Evolutionary conservation across 2,329 filamentous ascomycete genomes (phyloP).

Genomic region (Apiospora aurea): DNA sequence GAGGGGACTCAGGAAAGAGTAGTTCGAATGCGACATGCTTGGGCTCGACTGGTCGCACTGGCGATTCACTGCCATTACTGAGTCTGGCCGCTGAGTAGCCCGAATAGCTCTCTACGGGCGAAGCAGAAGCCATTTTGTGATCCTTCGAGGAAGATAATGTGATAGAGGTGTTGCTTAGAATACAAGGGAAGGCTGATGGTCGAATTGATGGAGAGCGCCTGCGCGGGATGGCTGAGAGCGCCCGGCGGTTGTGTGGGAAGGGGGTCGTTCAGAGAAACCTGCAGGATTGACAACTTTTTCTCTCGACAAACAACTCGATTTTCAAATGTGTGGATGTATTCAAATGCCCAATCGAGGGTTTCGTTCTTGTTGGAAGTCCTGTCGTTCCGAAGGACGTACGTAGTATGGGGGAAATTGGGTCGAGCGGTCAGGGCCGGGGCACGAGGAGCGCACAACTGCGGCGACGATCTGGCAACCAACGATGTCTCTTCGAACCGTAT

Average conservation of each 20-base stretch:
- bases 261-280: slow-evolving; percentile 14
- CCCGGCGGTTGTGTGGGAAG: slow-evolving; percentile 28
- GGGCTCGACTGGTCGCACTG: slow-evolving; percentile 56
- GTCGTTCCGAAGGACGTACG: slow-evolving; percentile 15
- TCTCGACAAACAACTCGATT: background rate
- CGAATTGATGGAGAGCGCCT: slow-evolving; percentile 39
- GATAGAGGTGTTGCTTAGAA: slow-evolving; percentile 35
- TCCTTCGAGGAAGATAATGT: slow-evolving; percentile 36
- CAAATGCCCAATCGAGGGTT: background rate
- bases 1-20: slow-evolving; percentile 70
- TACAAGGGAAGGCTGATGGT: slow-evolving; percentile 30
- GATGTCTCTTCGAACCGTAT: background rate
- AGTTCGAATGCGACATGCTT: slow-evolving; percentile 85
- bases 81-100: slow-evolving; percentile 39
- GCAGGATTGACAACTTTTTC: background rate
- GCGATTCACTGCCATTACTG: slow-evolving; percentile 54
- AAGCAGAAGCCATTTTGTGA: slow-evolving; percentile 55
- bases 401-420: background rate
- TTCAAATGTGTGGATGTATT: background rate
- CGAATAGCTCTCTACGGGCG: slow-evolving; percentile 48
- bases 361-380: slow-evolving; percentile 7
- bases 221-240: slow-evolving; percentile 31
- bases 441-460: slow-evolving; percentile 8
- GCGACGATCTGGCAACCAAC: background rate
- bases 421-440: slow-evolving; percentile 18